phyloP scores from a whole-genome alignment of 805 yeast genomes.

The Saturnispora mendoncae region DNA sequence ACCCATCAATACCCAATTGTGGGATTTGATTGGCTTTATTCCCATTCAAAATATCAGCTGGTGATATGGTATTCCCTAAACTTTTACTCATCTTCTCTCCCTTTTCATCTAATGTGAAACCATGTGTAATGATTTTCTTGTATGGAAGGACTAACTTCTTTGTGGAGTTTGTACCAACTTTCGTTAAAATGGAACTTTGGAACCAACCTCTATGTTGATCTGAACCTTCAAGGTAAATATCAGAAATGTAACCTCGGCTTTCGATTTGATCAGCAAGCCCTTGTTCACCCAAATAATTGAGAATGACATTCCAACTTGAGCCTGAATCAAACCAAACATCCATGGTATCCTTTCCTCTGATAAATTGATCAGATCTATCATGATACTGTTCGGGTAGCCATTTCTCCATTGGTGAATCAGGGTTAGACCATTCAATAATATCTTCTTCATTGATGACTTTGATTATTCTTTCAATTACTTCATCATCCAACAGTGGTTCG shows the following conservation, averaged over 20 bases:
- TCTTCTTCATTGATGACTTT: conserved; percentile 48
- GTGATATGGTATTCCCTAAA: conserved; percentile 71
- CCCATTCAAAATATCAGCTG: conserved; percentile 60
- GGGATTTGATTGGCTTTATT: conserved; percentile 41
- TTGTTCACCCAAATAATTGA: conserved; percentile 30
- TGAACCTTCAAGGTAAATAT: conserved; percentile 91
- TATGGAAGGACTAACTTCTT: conserved; percentile 44
- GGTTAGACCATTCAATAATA: conserved; percentile 69
- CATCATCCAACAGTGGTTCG: conserved; percentile 53
- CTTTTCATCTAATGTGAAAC: conserved; percentile 79
- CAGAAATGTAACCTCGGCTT: conserved; percentile 45
- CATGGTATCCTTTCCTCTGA: conserved; percentile 82
- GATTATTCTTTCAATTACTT: conserved; percentile 50
- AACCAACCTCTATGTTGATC: conserved; percentile 99
- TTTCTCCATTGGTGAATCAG: conserved; percentile 33
- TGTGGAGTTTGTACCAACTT: conserved; percentile 39
- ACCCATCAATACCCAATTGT: conserved; percentile 79
- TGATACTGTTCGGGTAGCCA: conserved; percentile 65
- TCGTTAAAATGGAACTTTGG: conserved; percentile 83
- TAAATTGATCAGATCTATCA: conserved; percentile 35
- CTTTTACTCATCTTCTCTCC: conserved; percentile 94
- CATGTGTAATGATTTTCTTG: conserved; percentile 76
- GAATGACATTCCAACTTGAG: conserved; percentile 70
- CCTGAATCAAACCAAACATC: conserved; percentile 99
- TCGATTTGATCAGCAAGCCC: conserved; percentile 26